phyloP scores from a whole-genome alignment of 306 rosid genomes.

The Calophaca sinica region DNA sequence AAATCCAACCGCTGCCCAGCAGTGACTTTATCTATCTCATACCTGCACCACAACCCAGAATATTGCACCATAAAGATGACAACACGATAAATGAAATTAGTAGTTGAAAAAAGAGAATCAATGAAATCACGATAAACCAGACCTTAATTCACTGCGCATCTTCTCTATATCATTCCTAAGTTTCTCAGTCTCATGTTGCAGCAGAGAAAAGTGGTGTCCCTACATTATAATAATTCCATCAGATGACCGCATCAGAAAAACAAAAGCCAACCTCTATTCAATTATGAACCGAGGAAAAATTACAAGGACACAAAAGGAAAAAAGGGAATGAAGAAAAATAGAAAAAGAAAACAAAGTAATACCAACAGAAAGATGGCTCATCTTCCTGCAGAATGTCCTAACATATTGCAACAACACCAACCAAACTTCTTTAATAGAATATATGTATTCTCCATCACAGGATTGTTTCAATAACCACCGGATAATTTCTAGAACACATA shows the following conservation, averaged over 20 bases:
- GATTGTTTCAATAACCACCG: background rate
- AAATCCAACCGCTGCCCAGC: constrained; percentile 96
- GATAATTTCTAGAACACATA: constrained; percentile 5
- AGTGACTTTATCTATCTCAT: constrained; percentile 92
- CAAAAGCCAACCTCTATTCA: constrained; percentile 11
- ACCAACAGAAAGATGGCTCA: background rate
- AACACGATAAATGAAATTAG: constrained; percentile 25
- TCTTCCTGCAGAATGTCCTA: background rate
- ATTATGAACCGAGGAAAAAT: background rate
- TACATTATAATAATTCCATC: constrained; percentile 48
- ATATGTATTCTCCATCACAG: constrained; percentile 1
- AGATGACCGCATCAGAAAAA: constrained; percentile 33
- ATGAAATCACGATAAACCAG: background rate
- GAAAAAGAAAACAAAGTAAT: constrained; percentile 4
- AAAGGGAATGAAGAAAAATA: background rate
- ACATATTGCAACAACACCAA: background rate
- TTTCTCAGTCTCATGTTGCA: constrained; percentile 95
- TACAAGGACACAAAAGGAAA: background rate
- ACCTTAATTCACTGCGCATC: constrained; percentile 90
- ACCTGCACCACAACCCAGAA: constrained; percentile 61
- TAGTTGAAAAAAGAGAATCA: constrained; percentile 12
- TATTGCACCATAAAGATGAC: constrained; percentile 35
- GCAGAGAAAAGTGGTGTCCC: constrained; percentile 91
- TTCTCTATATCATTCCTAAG: constrained; percentile 89
- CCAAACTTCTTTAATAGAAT: constrained; percentile 8